Conservation (phyloP, 1,139 yeast genomes). For the Dujonia santamariae region DNA sequence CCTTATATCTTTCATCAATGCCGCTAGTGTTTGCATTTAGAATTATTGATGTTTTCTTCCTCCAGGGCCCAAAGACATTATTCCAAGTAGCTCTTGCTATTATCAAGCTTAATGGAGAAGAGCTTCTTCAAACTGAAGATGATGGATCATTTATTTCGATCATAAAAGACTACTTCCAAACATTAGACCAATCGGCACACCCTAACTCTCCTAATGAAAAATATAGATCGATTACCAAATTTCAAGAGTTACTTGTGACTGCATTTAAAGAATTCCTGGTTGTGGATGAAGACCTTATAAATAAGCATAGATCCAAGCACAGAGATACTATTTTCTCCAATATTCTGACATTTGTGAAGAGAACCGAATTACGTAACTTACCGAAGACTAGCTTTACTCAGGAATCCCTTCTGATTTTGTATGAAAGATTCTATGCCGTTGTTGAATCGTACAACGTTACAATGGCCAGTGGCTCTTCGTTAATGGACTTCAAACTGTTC, state of each 20-base stretch:
- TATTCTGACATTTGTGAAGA: conserved; percentile 84
- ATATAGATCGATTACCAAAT: conserved; percentile 68
- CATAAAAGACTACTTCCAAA: conserved; percentile 75
- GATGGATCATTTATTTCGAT: conserved; percentile 90
- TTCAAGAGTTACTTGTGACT: conserved; percentile 86
- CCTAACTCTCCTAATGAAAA: conserved; percentile 68
- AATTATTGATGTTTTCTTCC: conserved; percentile 84
- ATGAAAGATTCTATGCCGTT: conserved; percentile 81
- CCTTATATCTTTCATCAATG: conserved; percentile 87
- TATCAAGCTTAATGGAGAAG: conserved; percentile 82
- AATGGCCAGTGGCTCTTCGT: conserved; percentile 65
- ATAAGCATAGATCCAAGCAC: conserved; percentile 65
- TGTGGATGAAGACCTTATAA: conserved; percentile 72
- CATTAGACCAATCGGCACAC: conserved; percentile 77
- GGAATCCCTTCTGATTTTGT: conserved; percentile 64
- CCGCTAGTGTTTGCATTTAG: conserved; percentile 92
- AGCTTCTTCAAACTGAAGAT: conserved; percentile 73
- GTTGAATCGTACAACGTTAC: conserved; percentile 66
- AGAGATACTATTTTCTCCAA: conserved; percentile 79
- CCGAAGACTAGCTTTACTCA: conserved; percentile 62
- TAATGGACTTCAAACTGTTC: conserved; percentile 74
- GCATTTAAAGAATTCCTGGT: conserved; percentile 89
- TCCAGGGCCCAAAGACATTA: conserved; percentile 84
- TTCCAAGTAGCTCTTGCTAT: conserved; percentile 94
- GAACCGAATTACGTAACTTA: conserved; percentile 84